phyloP scores from a whole-genome alignment of 1,284 basidiomycete species.

The Xanthoconium separans region DNA sequence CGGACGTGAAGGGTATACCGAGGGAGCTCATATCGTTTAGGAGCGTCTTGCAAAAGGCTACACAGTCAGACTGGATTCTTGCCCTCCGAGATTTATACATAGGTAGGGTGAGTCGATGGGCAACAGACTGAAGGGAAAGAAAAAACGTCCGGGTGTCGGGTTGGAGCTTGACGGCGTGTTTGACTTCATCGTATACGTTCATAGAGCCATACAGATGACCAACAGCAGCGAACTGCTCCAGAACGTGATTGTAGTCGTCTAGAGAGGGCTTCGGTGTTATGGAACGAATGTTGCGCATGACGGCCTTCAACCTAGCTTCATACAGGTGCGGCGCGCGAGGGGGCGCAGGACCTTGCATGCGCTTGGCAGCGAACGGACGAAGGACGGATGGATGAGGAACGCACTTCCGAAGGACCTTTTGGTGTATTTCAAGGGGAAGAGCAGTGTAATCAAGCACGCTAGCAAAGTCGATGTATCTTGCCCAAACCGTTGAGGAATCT shows the following conservation, averaged over 20 bases:
- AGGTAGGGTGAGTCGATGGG: constrained; percentile 62
- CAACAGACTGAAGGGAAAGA: constrained; percentile 65
- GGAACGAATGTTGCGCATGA: constrained; percentile 67
- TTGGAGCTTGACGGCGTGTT: constrained; percentile 36
- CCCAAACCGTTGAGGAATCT: constrained; percentile 55
- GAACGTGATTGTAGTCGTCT: constrained; percentile 70
- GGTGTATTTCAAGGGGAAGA: constrained; percentile 65
- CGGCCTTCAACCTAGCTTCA: constrained; percentile 60
- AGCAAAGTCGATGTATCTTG: constrained; percentile 55
- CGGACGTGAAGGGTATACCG: constrained; percentile 49
- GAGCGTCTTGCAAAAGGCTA: constrained; percentile 48
- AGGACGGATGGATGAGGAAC: constrained; percentile 46
- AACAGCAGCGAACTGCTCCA: constrained; percentile 69
- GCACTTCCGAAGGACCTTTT: constrained; percentile 63
- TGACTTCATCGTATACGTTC: constrained; percentile 60
- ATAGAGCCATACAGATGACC: constrained; percentile 62
- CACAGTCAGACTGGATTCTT: constrained; percentile 40
- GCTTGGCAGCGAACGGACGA: constrained; percentile 42
- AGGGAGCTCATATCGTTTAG: constrained; percentile 54
- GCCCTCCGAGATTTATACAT: constrained; percentile 37
- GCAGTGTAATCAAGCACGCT: constrained; percentile 42
- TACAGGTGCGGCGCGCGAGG: constrained; percentile 46
- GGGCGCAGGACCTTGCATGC: constrained; percentile 36
- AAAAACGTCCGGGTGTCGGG: constrained; percentile 57
- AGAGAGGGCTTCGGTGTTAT: constrained; percentile 48